A percentile compares a stretch with the other conserved stretches of the same genome.
Conservation (phyloP, 768 basidiomycete species). For the Leccinellum luteum region DNA sequence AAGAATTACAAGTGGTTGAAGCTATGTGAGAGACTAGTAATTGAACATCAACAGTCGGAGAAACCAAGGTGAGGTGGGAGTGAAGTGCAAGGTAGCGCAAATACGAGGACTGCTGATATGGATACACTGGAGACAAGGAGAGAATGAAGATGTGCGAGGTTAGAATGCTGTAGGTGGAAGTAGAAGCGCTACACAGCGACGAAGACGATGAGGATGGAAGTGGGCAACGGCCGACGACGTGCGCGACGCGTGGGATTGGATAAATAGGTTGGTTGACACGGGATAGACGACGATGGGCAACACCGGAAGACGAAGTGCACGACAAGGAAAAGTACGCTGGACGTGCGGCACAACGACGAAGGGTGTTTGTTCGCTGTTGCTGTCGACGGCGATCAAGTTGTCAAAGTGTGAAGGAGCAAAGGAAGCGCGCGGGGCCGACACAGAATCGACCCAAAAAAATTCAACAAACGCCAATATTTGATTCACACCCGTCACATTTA, state of each 20-base stretch:
- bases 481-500: conserved; percentile 31
- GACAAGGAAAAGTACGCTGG: conserved; percentile 19
- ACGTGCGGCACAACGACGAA: conserved; percentile 40
- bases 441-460: conserved; percentile 39
- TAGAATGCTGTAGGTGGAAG: conserved; percentile 30
- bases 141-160: conserved; percentile 22
- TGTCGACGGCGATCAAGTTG: conserved; percentile 49
- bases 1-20: conserved; percentile 31
- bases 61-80: conserved; percentile 29
- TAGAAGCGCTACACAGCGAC: conserved; percentile 28
- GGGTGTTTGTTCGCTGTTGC: conserved; percentile 42
- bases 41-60: conserved; percentile 45
- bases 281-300: conserved; percentile 22
- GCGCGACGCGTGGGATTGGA: conserved; percentile 46
- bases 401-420: conserved; percentile 42
- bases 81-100: conserved; percentile 35
- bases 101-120: conserved; percentile 37
- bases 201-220: conserved; percentile 18
- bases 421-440: conserved; percentile 46
- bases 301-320: conserved; percentile 21
- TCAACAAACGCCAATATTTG: conserved; percentile 41
- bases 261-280: conserved; percentile 32
- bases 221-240: conserved; percentile 35
- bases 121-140: conserved; percentile 39
- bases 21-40: conserved; percentile 30